Base-by-base conservation (phyloP, 192 early-diverging fungal genomes). In the Martensiomyces pterosporus region DNA sequence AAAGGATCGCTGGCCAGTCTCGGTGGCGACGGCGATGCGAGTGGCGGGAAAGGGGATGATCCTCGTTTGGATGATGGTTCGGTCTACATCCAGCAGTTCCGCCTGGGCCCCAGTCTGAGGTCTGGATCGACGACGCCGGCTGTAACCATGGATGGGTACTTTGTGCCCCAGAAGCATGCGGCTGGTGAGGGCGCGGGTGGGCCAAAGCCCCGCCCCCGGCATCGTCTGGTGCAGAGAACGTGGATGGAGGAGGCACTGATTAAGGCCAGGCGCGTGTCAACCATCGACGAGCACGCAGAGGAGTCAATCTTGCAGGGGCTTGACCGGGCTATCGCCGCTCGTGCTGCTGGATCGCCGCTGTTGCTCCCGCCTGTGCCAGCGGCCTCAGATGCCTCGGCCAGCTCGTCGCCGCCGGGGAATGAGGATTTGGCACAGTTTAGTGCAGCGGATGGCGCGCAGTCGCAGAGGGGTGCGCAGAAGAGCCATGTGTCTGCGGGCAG, bases 231-330 rank as follows among this genome's bases (percentile, higher is more conserved):
- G 34, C 60, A 76, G 47, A 65, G 66, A 44, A 76, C 66, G 14
- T 76, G 64, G 73, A 76, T 76, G 66, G 73, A 69, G 39, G 73
- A 76, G 73, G 66, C 61, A 26, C 54, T 76, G 13, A 56, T 76
- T 24, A 76, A 76, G 50, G 66, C 66, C 32, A 56, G 73, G 13
- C 66, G 73, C 29, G 65, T 76, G 12, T 76, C 66, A 19, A 69
- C 64, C 10, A 61, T 76, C 10, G 66, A 76, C 50, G 66, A 76
- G 36, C 65, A 62, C 8, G 71, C 64, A 0, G 71, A 63, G 15
- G 59, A 75, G 42, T 42, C 59, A 3, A 75, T 75, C 26, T 40
- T 75, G 38, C 64, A 75, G 46, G 55, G 51, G 15, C 60, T 75
- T 22, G 55, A 54, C 4, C 38, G 57, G 50, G 54, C n/a, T n/a